Evolutionary conservation across 495 filamentous ascomycete species (phyloP), one percentile per base, ranked within the genome.

Genomic region (Bathelium albidoporum): DNA sequence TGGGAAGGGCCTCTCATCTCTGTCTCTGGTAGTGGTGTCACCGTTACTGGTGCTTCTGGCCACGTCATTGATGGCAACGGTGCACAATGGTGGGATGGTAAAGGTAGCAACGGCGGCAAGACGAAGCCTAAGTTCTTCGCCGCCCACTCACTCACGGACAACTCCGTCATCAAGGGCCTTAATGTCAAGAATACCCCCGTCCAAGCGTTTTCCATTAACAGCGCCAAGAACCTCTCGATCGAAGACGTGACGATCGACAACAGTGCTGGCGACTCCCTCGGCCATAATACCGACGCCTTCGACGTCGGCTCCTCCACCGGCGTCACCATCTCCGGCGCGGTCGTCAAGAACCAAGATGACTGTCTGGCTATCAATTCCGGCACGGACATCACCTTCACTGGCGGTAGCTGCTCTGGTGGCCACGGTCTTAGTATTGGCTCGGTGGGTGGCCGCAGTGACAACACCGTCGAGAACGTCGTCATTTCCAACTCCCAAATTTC

Each of bases 211-310:
- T 81, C 76, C 62, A 81, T 88, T 60, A 78, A 83, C 71, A 72
- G 74, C 9, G 71, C 74, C 1, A 71, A 74, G n/a, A 77, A 80
- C 41, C 71, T 86, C 10, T 76, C 75, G 1, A 58, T 89, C 20
- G 69, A 72, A 44, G 65, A 72, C 29, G 77, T 87, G 64, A 84
- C 80, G 2, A 80, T 88, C 65, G 81, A 87, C 62, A 84, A 87
- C 76, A 77, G 77, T 2, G 84, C 75, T n/a, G 85, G 83, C 29
- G 79, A 83, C 59, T 68, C 69, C 31, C 73, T 64, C 7, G 85
- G 80, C 32, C 81, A 85, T 65, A 89, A 88, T 74, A 87, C 86
- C 10, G 85, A 88, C 69, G 85, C 76, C 14, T 88, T 87, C 69
- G 85, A 87, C 64, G 74, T 88, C 64, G 79, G 83, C 58, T 72